Evolutionary conservation across 129 eudicot species (phyloP).

Genomic region (Oenanthe sinensis): DNA sequence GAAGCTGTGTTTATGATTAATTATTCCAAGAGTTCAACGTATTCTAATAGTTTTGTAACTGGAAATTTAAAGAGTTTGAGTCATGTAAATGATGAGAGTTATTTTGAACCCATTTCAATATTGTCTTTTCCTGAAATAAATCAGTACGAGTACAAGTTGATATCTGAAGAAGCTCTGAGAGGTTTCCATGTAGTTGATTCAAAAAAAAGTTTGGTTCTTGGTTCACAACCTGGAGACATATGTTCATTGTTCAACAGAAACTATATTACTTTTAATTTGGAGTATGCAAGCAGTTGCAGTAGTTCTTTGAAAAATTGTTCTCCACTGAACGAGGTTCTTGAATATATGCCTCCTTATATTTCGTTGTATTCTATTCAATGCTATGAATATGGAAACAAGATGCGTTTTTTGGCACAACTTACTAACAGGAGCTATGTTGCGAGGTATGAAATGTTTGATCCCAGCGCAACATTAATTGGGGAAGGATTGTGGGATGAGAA

Average conservation of each 20-base stretch:
- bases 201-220: slow-evolving; percentile 10
- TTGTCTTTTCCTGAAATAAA: slow-evolving; percentile 31
- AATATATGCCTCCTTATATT: slow-evolving; percentile 32
- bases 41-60: slow-evolving; percentile 38
- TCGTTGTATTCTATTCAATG: slow-evolving; percentile 47
- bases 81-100: slow-evolving; percentile 22
- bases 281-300: slow-evolving; percentile 27
- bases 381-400: slow-evolving; percentile 18
- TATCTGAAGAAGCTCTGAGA: slow-evolving; percentile 20
- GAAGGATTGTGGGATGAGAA: slow-evolving; percentile 69
- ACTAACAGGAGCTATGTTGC: slow-evolving; percentile 23
- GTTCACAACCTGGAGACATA: slow-evolving; percentile 18
- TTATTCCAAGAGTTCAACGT: slow-evolving; percentile 27
- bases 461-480: slow-evolving; percentile 37
- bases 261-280: slow-evolving; percentile 28
- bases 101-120: slow-evolving; percentile 50
- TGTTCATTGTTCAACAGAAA: slow-evolving; percentile 22
- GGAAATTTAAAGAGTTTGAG: slow-evolving; percentile 53
- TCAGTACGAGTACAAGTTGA: slow-evolving; percentile 30
- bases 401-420: slow-evolving; percentile 33
- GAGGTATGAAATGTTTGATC: slow-evolving; percentile 25
- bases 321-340: slow-evolving; percentile 17
- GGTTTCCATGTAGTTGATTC: slow-evolving; percentile 14
- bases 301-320: slow-evolving; percentile 22
- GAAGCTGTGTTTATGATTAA: slow-evolving; percentile 49